Evolutionary conservation across 257 asterid genomes (phyloP), one percentile per base, ranked within the genome.

Genomic region (Vinca minor): DNA sequence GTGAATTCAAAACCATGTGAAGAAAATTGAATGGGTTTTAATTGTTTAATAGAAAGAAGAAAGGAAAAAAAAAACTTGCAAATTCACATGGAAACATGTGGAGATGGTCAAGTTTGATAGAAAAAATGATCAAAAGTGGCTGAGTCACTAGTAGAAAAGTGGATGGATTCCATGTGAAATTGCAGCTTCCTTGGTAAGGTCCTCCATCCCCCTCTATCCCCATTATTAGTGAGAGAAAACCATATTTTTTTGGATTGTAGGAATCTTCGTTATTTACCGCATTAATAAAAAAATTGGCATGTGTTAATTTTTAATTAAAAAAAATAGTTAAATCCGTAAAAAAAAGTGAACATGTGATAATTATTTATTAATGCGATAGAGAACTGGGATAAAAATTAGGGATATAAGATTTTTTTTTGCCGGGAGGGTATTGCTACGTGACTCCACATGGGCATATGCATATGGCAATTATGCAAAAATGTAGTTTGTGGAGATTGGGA

Each of bases 101-200:
- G 71, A n/a, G 28, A 59, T 9, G 50, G 41, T 36, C 49, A 31
- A 32, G 35, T 63, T 63, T 20, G 5, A 72, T 25, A 4, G 17
- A 15, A 31, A 29, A 29, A 5, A 14, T 17, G 25, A 26, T 34
- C 32, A n/a, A n/a, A 47, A 52, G 17, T 48, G 58, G 45, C n/a
- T 7, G 26, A 35, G 20, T 42, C 65, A 38, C 20, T 44, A 29
- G 56, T 48, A 31, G n/a, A n/a, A n/a, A 70, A 68, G 82, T 70
- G 63, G 73, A 73, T 78, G 82, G 79, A 76, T 55, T 71, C 79
- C 91, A 84, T 82, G 95, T 86, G 91, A 78, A 66, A 35, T 53
- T 17, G 65, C 79, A 61, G 46, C 82, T 75, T 65, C 78, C 75
- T 59, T 15, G n/a, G n/a, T n/a, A n/a, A n/a, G n/a, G n/a, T n/a